Conservation (phyloP, 345 rosid genomes). For the Reutealis trisperma region DNA sequence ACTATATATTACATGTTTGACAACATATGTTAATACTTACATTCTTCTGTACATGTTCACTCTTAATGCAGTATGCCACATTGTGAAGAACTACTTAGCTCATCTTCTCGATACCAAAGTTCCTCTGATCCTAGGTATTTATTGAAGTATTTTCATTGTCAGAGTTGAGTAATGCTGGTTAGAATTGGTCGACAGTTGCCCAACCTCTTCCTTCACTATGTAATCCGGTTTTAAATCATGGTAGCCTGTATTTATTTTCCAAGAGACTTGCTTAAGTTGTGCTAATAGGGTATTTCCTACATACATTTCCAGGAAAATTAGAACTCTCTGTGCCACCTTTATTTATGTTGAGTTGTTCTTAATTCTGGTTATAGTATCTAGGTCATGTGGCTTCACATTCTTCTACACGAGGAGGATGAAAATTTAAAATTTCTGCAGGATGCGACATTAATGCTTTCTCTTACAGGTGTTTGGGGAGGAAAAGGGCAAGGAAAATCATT, state of each 20-base stretch:
- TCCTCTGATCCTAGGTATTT: slow-evolving; percentile 82
- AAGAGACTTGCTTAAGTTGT: not conserved
- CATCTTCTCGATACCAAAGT: slow-evolving; percentile 64
- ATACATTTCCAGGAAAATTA: not conserved
- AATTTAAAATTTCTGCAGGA: not conserved
- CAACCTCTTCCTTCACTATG: not conserved
- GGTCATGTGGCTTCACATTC: not conserved
- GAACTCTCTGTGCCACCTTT: not conserved
- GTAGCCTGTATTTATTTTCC: not conserved
- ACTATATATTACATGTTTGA: not conserved
- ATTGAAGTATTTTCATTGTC: slow-evolving; percentile 3
- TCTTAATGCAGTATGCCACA: slow-evolving; percentile 65
- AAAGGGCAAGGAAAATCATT: slow-evolving; percentile 97
- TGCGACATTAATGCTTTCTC: slow-evolving; percentile 9
- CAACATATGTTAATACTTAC: slow-evolving; percentile 6
- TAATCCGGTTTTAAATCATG: not conserved
- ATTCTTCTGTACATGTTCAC: not conserved
- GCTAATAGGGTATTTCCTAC: not conserved
- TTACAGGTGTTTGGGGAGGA: slow-evolving; percentile 94
- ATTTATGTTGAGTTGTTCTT: slow-evolving; percentile 2
- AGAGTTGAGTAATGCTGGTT: not conserved
- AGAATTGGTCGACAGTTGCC: not conserved
- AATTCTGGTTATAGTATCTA: not conserved
- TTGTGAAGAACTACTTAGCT: slow-evolving; percentile 91
- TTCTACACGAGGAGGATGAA: not conserved